Base-by-base conservation (phyloP, 805 yeast species). In the Sugiyamaella mastotermitis region DNA sequence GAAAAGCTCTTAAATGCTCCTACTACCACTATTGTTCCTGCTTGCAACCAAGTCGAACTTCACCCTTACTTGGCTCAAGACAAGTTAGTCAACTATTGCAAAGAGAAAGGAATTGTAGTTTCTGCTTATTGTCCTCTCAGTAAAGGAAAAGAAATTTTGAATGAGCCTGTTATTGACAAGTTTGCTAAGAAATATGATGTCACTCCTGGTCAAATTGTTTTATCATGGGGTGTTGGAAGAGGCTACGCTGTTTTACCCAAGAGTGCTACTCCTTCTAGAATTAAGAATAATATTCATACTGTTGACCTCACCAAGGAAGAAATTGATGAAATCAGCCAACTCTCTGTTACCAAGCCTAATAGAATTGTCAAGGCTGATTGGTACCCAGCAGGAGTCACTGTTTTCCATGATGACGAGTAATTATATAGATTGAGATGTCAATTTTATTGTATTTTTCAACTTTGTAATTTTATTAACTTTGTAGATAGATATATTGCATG, bases 141-240 rank as follows among this genome's bases (percentile, higher is more conserved):
- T 29, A 68, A 80, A 22, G 6, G 9, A 7, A 27, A 27, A 10
- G 40, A 46, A 33, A 46, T 42, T 19, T 76, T 82, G 48, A 71
- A 74, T 31, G 74, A 80, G 52, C 69, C 70, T 21, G 50, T 62
- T n/a, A 64, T 83, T 48, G 60, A 57, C 32, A 42, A 60, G 26
- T 75, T 82, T 55, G 85, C 90, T 32, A 38, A 52, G 3, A 63
- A 63, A 17, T 76, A 73, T 50, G 56, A 58, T 13, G 78, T 69
- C 47, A 55, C 78, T 18, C 57, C 83, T 15, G 78, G 84, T 18
- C 79, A 80, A 59, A 76, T 83, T 10, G 63, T 83, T 45, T 62
- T 83, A 45, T 75, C 87, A 65, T 83, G 90, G 90, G 80, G 85
- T 29, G 76, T 86, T 21, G 87, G 81, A 61, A 74, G 84, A 62